Evolutionary conservation across 106 monocot genomes (phyloP).

Genomic region (Posidonia australis): DNA sequence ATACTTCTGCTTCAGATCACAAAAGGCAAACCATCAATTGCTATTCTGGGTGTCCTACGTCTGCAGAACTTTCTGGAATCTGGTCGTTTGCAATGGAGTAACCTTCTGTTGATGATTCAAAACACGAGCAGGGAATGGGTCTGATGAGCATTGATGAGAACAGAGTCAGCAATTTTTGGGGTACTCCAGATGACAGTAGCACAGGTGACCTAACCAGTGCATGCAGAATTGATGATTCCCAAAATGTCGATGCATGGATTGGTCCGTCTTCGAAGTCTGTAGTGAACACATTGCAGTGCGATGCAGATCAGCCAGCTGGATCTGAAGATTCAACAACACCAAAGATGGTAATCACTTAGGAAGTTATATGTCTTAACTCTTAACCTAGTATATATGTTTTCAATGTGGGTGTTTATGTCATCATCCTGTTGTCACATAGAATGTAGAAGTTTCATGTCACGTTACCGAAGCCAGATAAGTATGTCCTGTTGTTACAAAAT

Average conservation of each 20-base stretch:
- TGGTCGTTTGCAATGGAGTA: constrained; percentile 66
- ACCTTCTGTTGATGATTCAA: constrained; percentile 25
- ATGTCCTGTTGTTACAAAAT: too few relatives aligned
- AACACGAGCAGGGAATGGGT: constrained; percentile 33
- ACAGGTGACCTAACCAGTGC: constrained; percentile 9
- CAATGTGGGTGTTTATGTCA: too few relatives aligned
- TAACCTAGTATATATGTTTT: too few relatives aligned
- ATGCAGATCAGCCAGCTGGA: constrained; percentile 19
- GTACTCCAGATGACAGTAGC: constrained; percentile 22
- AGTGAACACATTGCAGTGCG: constrained; percentile 12
- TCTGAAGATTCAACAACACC: constrained; percentile 11
- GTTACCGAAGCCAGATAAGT: too few relatives aligned
- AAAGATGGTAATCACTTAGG: constrained; percentile 7
- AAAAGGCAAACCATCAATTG: constrained; percentile 54
- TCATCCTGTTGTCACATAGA: too few relatives aligned
- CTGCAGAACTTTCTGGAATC: constrained; percentile 59
- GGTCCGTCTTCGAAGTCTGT: constrained; percentile 39
- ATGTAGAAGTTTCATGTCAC: too few relatives aligned
- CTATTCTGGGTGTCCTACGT: constrained; percentile 83
- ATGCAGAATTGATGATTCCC: constrained; percentile 20
- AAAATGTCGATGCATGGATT: constrained; percentile 31
- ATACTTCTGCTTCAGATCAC: constrained; percentile 31
- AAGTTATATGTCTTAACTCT: too few relatives aligned
- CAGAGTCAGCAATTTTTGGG: constrained; percentile 31
- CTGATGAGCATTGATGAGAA: constrained; percentile 71